A percentile compares a stretch with the other conserved stretches of the same genome.
Conservation (phyloP, 805 yeast species). For the Saturnispora ahearnii region DNA sequence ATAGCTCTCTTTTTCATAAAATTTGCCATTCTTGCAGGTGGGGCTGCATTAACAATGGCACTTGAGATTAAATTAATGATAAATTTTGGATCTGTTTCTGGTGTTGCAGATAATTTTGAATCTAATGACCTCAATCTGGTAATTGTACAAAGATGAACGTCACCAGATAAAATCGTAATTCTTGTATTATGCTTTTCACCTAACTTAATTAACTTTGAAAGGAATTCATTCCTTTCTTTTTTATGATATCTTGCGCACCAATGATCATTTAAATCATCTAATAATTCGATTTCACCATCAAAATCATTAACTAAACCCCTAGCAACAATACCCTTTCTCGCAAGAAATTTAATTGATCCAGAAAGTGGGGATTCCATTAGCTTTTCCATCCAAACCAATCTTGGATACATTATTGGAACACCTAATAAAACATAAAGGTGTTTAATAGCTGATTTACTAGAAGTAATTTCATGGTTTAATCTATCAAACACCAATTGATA, state of each 20-base stretch:
- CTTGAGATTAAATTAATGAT: slow-evolving; percentile 81
- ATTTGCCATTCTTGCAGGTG: slow-evolving; percentile 78
- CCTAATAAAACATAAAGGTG: slow-evolving; percentile 82
- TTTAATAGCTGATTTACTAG: slow-evolving; percentile 46
- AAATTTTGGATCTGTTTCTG: slow-evolving; percentile 64
- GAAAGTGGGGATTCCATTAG: slow-evolving; percentile 54
- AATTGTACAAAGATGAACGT: slow-evolving; percentile 82
- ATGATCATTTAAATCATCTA: slow-evolving; percentile 92
- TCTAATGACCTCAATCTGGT: slow-evolving; percentile 62
- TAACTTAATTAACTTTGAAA: slow-evolving; percentile 53
- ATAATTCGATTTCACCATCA: slow-evolving; percentile 82
- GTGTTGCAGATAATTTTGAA: slow-evolving; percentile 35
- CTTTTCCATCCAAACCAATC: slow-evolving; percentile 84
- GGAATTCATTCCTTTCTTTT: slow-evolving; percentile 65
- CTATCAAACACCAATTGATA: slow-evolving; percentile 57
- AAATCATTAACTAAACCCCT: slow-evolving; percentile 81
- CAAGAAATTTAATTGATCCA: slow-evolving; percentile 52
- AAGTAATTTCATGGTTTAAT: slow-evolving; percentile 42
- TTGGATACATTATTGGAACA: slow-evolving; percentile 91
- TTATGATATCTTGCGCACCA: slow-evolving; percentile 93
- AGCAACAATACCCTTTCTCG: slow-evolving; percentile 53
- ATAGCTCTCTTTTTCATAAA: slow-evolving; percentile 60
- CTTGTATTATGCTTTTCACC: slow-evolving; percentile 59
- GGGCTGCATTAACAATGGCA: slow-evolving; percentile 89
- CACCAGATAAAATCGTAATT: slow-evolving; percentile 82